phyloP scores from a whole-genome alignment of 1,284 basidiomycete species.

The Melampsora americana region DNA sequence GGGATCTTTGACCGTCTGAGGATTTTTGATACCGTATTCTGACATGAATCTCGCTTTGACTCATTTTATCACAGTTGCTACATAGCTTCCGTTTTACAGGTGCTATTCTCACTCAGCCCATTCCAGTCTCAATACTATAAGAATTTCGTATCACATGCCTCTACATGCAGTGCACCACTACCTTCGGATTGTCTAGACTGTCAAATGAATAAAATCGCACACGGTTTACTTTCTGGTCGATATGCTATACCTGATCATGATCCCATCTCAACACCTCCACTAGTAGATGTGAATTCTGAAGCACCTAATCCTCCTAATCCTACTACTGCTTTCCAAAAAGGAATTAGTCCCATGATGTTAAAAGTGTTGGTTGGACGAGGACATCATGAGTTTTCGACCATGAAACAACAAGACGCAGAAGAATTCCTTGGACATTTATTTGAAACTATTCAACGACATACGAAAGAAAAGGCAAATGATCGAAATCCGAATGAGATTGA shows the following conservation, averaged over 20 bases:
- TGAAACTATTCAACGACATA: slow-evolving; percentile 63
- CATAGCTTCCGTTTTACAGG: slow-evolving; percentile 90
- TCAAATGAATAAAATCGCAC: slow-evolving; percentile 87
- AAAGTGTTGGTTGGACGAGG: slow-evolving; percentile 87
- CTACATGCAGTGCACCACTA: slow-evolving; percentile 65
- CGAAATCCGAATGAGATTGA: slow-evolving; percentile 54
- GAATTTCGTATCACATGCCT: slow-evolving; percentile 63
- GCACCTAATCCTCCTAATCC: slow-evolving; percentile 51
- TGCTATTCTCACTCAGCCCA: slow-evolving; percentile 72
- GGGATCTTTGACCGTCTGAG: too few relatives aligned
- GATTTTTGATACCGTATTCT: neutral
- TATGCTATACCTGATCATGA: slow-evolving; percentile 66
- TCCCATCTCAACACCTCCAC: slow-evolving; percentile 45
- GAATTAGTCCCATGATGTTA: slow-evolving; percentile 77
- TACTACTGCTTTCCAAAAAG: slow-evolving; percentile 68
- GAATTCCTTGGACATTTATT: slow-evolving; percentile 87
- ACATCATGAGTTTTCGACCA: slow-evolving; percentile 90
- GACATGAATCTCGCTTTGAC: neutral
- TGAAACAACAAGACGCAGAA: slow-evolving; percentile 95
- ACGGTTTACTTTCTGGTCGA: slow-evolving; percentile 86
- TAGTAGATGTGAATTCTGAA: neutral
- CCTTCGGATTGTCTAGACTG: slow-evolving; percentile 88
- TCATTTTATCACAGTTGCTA: slow-evolving; percentile 68
- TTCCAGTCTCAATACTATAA: slow-evolving; percentile 72
- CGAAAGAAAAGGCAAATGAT: slow-evolving; percentile 57